phyloP scores from a whole-genome alignment of 2,329 filamentous ascomycete species.

The Ophiostoma tasmaniense region DNA sequence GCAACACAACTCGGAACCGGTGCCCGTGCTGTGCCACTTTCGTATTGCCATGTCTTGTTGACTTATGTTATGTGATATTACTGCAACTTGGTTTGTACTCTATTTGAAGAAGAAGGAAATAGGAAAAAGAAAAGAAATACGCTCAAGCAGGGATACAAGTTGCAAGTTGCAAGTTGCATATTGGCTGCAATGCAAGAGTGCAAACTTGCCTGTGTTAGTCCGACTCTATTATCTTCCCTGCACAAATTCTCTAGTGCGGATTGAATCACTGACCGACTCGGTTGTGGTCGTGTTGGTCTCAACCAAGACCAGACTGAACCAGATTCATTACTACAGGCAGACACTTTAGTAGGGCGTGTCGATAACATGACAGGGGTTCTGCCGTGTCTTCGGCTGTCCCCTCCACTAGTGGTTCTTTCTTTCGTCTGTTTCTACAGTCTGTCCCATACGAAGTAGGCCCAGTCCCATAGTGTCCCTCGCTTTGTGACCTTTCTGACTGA shows the following conservation, averaged over 20 bases:
- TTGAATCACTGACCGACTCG: background rate
- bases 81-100: background rate
- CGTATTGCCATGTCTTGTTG: background rate
- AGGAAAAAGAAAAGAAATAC: background rate
- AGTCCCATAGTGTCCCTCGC: background rate
- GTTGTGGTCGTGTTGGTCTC: background rate
- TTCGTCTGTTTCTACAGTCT: background rate
- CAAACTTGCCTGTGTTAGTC: background rate
- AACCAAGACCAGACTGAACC: background rate
- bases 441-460: background rate
- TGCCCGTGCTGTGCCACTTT: conserved; percentile 1
- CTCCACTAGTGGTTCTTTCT: conserved; percentile 3
- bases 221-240: background rate
- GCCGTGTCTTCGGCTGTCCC: conserved; percentile 4
- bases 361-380: background rate
- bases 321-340: background rate
- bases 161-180: background rate
- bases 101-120: background rate
- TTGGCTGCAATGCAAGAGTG: background rate
- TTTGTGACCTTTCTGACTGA: background rate
- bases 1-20: background rate
- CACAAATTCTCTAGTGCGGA: background rate
- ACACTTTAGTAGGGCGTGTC: background rate
- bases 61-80: background rate
- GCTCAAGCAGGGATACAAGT: background rate